Base-by-base conservation (phyloP, 2,329 filamentous ascomycete genomes). In the Aureobasidium sp. region DNA sequence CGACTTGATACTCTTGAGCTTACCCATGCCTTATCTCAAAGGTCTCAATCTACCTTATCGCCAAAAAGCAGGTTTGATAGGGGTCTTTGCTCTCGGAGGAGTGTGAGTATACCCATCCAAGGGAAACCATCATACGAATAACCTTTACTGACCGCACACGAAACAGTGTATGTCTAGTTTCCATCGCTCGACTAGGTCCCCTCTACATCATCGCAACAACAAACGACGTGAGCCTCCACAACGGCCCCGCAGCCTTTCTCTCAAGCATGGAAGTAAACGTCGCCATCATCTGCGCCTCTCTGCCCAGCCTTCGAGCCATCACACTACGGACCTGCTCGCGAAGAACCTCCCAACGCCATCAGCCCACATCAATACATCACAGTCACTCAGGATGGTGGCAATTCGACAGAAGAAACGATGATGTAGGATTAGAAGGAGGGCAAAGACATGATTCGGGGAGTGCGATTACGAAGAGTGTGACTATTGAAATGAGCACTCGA, bases 11-110 rank as follows among this genome's bases (percentile, higher is more conserved):
- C 69, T 72, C 11, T 65, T 71, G 15, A 42, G 69, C 1, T 55
- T 74, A 1, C 72, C 72, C 2, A 67, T 74, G 55, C 70, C 70
- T 4, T 68, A 71, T 1, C 62, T 74, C 16, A 68, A 67, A 13
- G 64, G 62, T 0, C 63, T 74, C 27, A 67, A 70, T n/a, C 63
- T 74, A 11, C 66, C 68, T 1, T 67, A 62, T 44, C 67, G 64
- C 11, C 71, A 72, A 61, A 71, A 68, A 54, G 59, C 62, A 41
- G 64, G 69, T 1, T 62, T 74, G n/a, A 72, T 72, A 64, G 68
- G 65, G 25, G 67, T 74, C 1, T 74, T 73, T 59, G 70, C 69
- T 8, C 65, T 73, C n/a, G 72, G 71, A 37, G 67, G 66, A 30
- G 63, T 73, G 64, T 70, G 64, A 66, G 68, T 66, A 7, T 15